A percentile compares a stretch with the other conserved stretches of the same genome.
phyloP scores from a whole-genome alignment of 371 early-diverging fungal species.

The Lichtheimia corymbifera region DNA sequence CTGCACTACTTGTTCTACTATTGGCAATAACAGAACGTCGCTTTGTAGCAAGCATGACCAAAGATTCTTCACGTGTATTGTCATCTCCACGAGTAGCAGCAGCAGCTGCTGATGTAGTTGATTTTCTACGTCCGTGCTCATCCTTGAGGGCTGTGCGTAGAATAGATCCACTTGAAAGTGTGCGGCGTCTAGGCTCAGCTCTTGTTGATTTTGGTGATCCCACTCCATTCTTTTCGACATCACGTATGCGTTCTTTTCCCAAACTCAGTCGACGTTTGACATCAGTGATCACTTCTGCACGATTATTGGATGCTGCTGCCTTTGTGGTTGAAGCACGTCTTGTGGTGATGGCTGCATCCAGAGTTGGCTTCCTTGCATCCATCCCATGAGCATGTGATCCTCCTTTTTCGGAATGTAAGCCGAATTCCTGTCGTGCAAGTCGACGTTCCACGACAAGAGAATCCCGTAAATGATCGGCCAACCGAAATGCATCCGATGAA shows the following conservation, averaged over 20 bases:
- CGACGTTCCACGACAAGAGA: constrained; percentile 32
- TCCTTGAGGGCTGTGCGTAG: constrained; percentile 11
- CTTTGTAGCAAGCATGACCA: constrained; percentile 18
- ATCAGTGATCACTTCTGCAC: constrained; percentile 15
- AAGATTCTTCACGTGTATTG: constrained; percentile 16
- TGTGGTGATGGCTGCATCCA: constrained; percentile 7
- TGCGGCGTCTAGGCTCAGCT: constrained; percentile 27
- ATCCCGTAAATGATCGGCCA: constrained; percentile 40
- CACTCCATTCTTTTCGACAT: constrained; percentile 16
- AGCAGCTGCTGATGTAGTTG: constrained; percentile 6
- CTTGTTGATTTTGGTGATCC: background rate
- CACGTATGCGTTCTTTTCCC: constrained; percentile 33
- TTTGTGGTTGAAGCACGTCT: constrained; percentile 1
- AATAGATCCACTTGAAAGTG: constrained; percentile 31
- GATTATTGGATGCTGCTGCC: background rate
- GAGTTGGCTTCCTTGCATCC: constrained; percentile 8
- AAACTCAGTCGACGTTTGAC: constrained; percentile 29
- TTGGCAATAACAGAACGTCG: constrained; percentile 17
- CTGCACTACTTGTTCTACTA: constrained; percentile 16
- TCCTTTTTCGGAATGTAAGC: constrained; percentile 20
- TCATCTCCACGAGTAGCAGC: constrained; percentile 3
- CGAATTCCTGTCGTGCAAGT: constrained; percentile 31
- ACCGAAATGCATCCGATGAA: constrained; percentile 17
- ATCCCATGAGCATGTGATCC: constrained; percentile 17
- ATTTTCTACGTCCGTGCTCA: constrained; percentile 19